phyloP scores from a whole-genome alignment of 176 grass and related monocot genomes.

The Thalia dealbata region DNA sequence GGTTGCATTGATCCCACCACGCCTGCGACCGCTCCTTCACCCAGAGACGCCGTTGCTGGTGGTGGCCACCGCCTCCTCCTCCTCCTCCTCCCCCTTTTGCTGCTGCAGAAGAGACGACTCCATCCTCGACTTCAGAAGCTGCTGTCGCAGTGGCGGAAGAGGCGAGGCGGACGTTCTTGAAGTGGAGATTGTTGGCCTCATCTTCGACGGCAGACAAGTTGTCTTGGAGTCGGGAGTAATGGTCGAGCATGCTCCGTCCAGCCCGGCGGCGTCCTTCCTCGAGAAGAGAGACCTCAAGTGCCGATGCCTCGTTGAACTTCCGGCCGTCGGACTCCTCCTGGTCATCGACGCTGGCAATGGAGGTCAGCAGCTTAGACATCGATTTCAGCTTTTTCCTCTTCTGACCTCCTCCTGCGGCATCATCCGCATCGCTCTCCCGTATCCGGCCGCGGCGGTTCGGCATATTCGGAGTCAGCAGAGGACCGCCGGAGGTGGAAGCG shows the following conservation, averaged over 20 bases:
- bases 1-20: constrained; percentile 72
- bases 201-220: constrained; percentile 30
- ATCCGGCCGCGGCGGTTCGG: constrained; percentile 26
- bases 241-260: constrained; percentile 44
- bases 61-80: not conserved
- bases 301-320: constrained; percentile 24
- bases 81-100: not conserved
- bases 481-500: constrained; percentile 1
- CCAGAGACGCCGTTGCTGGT: constrained; percentile 67
- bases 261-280: constrained; percentile 42
- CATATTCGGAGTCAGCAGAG: constrained; percentile 25
- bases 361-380: constrained; percentile 58
- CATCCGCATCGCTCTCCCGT: not conserved
- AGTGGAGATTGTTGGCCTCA: not conserved
- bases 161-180: not conserved
- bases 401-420: constrained; percentile 7
- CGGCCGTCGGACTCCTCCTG: constrained; percentile 40
- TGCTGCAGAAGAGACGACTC: not conserved
- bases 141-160: constrained; percentile 3
- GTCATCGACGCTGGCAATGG: constrained; percentile 43
- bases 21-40: constrained; percentile 75
- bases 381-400: constrained; percentile 43
- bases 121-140: not conserved
- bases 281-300: constrained; percentile 48
- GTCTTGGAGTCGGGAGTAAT: constrained; percentile 54